Percentiles rank a stretch among this genome's conserved stretches.
These are phyloP conservation scores for Blastocladiella britannica DNA, from an alignment of 192 early-diverging fungal species.

Conservation along the genomic window DNA sequence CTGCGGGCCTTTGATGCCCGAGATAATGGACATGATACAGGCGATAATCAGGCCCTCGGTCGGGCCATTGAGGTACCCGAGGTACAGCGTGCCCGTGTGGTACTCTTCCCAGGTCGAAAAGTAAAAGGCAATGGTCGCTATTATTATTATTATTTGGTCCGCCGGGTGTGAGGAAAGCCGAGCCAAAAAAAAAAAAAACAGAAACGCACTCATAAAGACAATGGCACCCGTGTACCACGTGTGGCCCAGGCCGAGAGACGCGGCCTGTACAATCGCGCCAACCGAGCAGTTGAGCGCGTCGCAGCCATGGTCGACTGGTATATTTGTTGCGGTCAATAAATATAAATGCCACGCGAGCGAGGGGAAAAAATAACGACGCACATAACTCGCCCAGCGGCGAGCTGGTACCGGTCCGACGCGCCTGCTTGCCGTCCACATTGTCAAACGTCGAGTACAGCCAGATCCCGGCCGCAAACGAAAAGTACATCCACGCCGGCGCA, in stretches of 20 bases:
- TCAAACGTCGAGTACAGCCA: constrained; percentile 83
- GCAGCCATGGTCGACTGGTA: constrained; percentile 64
- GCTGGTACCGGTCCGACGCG: constrained; percentile 50
- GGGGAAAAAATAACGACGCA: background rate
- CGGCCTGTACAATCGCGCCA: constrained; percentile 46
- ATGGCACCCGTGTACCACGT: constrained; percentile 31
- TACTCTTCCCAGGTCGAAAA: constrained; percentile 79
- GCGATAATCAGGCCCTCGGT: constrained; percentile 62
- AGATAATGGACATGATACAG: constrained; percentile 48
- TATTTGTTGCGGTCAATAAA: no score
- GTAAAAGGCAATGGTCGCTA: constrained; percentile 57
- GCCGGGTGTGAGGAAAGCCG: no score
- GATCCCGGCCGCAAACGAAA: constrained; percentile 45
- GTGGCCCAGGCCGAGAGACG: constrained; percentile 51
- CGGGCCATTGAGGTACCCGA: constrained; percentile 67
- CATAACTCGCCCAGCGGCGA: constrained; percentile 61
- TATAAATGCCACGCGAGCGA: no score
- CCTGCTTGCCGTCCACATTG: constrained; percentile 72
- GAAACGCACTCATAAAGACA: background rate
- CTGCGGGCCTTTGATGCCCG: constrained; percentile 14
- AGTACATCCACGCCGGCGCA: constrained; percentile 48
- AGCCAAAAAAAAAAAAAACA: no score
- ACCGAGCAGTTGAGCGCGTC: constrained; percentile 71
- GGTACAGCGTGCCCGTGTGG: constrained; percentile 64
- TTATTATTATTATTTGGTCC: no score